Conservation (phyloP, 192 early-diverging fungal genomes). For the Podochytrium sp. region DNA sequence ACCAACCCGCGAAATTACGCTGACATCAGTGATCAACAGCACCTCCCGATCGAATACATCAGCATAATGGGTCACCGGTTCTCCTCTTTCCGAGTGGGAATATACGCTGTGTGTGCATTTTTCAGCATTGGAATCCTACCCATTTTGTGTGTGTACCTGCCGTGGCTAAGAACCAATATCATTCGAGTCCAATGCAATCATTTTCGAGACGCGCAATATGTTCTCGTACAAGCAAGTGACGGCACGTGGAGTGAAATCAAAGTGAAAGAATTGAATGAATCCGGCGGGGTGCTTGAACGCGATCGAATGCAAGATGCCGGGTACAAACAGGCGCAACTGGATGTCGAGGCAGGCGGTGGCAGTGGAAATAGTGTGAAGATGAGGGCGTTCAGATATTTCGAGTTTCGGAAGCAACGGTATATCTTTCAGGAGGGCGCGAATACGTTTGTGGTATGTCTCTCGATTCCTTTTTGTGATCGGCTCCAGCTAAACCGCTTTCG, state of each 20-base stretch:
- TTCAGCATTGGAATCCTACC: constrained; percentile 33
- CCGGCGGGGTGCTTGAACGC: neutral
- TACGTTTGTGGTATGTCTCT: constrained; percentile 41
- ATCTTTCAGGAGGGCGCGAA: constrained; percentile 30
- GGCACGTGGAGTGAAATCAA: constrained; percentile 32
- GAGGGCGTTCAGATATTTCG: constrained; percentile 34
- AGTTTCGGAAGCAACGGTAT: constrained; percentile 48
- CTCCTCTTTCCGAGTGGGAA: neutral
- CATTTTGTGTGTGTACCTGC: constrained; percentile 23
- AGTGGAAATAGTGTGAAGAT: neutral
- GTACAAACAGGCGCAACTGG: too few relatives aligned
- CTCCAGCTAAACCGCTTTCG: neutral
- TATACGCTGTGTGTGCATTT: constrained; percentile 29
- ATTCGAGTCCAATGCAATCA: constrained; percentile 7
- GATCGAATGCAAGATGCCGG: neutral
- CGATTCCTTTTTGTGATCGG: neutral
- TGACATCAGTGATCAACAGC: neutral
- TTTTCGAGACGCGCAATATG: constrained; percentile 41
- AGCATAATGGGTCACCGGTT: constrained; percentile 25
- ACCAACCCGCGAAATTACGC: too few relatives aligned
- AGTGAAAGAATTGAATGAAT: constrained; percentile 19
- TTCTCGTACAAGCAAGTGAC: constrained; percentile 30
- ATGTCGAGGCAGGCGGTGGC: neutral
- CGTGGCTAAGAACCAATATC: constrained; percentile 29
- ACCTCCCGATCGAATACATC: constrained; percentile 40